These are phyloP conservation scores for Alternaria sp. DNA, from an alignment of 2,329 filamentous ascomycete genomes.

Conservation along the genomic window DNA sequence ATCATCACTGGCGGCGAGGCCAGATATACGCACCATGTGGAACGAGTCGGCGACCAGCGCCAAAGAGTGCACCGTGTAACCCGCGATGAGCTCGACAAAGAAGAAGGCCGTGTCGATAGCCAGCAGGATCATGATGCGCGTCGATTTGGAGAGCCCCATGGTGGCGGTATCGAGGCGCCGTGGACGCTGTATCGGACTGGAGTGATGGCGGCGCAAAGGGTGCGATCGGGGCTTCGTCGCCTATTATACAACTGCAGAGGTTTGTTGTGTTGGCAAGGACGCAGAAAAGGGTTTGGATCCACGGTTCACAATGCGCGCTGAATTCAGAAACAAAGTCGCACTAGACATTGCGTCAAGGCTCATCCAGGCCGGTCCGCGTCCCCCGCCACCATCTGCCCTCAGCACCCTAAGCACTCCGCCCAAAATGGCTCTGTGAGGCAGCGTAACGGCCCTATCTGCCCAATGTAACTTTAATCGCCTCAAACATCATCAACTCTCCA, in stretches of 20 bases:
- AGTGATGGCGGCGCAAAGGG: not conserved
- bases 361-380: not conserved
- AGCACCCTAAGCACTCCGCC: not conserved
- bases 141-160: constrained; percentile 92
- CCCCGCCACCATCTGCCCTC: not conserved
- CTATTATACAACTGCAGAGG: not conserved
- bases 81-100: constrained; percentile 80
- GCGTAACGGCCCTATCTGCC: not conserved
- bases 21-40: constrained; percentile 76
- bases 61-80: constrained; percentile 87
- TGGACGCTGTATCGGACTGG: not conserved
- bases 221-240: not conserved
- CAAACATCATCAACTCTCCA: not conserved
- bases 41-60: constrained; percentile 96
- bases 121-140: constrained; percentile 90
- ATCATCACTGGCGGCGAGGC: not conserved
- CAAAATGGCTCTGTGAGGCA: not conserved
- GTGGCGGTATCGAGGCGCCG: constrained; percentile 21
- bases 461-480: not conserved
- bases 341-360: constrained; percentile 1
- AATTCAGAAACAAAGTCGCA: not conserved
- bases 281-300: not conserved
- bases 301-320: constrained; percentile 2
- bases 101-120: constrained; percentile 91
- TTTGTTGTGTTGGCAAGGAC: not conserved